Conservation (phyloP, 2,329 filamentous ascomycete genomes). For the Curvularia sp. region DNA sequence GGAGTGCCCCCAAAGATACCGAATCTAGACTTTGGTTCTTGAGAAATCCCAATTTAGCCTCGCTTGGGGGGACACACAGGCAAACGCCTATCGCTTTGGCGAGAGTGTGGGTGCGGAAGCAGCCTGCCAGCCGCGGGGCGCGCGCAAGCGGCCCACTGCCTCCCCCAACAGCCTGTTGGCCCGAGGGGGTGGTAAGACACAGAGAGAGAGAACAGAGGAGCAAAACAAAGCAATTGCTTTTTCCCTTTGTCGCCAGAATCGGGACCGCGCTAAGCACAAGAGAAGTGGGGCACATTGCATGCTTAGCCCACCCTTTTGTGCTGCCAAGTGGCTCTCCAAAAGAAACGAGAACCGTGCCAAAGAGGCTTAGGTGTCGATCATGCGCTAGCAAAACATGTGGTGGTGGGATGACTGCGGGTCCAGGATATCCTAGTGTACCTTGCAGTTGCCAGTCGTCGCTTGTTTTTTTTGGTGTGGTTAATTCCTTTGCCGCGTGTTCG, state of each 20-base stretch:
- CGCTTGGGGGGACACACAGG: not conserved
- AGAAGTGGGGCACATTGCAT: conserved; percentile 2
- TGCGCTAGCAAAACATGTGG: not conserved
- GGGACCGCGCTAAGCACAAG: not conserved
- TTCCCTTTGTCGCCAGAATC: conserved; percentile 1
- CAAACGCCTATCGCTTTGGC: conserved; percentile 7
- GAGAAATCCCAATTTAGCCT: conserved; percentile 6
- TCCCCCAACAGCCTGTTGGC: conserved; percentile 2
- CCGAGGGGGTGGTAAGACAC: not conserved
- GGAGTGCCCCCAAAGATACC: not conserved
- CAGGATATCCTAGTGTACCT: conserved; percentile 6
- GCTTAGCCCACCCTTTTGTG: not conserved
- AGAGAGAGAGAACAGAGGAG: no score
- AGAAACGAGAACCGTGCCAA: not conserved
- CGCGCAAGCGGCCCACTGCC: no score
- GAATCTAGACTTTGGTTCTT: conserved; percentile 1
- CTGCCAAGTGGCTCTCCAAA: not conserved
- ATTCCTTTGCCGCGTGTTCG: conserved; percentile 8
- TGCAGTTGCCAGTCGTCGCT: not conserved
- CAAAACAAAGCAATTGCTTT: not conserved
- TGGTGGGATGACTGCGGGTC: conserved; percentile 1
- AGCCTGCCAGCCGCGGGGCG: not conserved
- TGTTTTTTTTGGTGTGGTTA: not conserved
- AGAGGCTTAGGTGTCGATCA: conserved; percentile 6
- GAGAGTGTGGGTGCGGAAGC: not conserved